A percentile compares a stretch with the other conserved stretches of the same genome.
phyloP scores from a whole-genome alignment of 179 eudicot species.

The Beta corolliflora region DNA sequence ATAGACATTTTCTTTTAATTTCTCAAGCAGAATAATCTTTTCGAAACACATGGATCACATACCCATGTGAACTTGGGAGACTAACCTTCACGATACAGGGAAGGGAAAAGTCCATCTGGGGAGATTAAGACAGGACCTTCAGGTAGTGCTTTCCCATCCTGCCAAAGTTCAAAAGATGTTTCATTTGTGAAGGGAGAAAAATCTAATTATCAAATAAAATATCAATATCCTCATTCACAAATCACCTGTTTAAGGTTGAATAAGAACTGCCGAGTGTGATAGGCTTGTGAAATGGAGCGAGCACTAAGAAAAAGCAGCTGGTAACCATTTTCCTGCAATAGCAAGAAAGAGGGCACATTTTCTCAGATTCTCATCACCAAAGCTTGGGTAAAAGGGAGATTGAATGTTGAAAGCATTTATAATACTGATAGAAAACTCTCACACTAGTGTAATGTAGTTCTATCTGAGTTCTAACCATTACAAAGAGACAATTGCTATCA shows the following conservation, averaged over 20 bases:
- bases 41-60: neutral
- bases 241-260: constrained; percentile 87
- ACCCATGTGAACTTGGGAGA: neutral
- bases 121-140: constrained; percentile 96
- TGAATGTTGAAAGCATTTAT: neutral
- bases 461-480: no score
- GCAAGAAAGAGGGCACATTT: constrained; percentile 7
- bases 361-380: neutral
- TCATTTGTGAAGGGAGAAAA: neutral
- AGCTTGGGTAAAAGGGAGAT: neutral
- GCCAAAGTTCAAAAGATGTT: constrained; percentile 22
- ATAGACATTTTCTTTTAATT: neutral
- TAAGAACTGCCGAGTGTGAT: constrained; percentile 82
- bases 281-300: constrained; percentile 92
- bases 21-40: neutral
- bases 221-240: neutral
- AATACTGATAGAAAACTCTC: neutral
- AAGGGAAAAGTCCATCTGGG: constrained; percentile 97
- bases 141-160: constrained; percentile 96
- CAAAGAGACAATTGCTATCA: neutral
- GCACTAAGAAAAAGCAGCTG: constrained; percentile 94
- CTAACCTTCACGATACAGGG: constrained; percentile 90
- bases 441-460: neutral
- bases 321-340: constrained; percentile 96
- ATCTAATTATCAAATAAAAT: neutral